These are phyloP conservation scores for Saccharomyces pastorianus DNA, from an alignment of 1,139 yeast species.

Conservation along the genomic window DNA sequence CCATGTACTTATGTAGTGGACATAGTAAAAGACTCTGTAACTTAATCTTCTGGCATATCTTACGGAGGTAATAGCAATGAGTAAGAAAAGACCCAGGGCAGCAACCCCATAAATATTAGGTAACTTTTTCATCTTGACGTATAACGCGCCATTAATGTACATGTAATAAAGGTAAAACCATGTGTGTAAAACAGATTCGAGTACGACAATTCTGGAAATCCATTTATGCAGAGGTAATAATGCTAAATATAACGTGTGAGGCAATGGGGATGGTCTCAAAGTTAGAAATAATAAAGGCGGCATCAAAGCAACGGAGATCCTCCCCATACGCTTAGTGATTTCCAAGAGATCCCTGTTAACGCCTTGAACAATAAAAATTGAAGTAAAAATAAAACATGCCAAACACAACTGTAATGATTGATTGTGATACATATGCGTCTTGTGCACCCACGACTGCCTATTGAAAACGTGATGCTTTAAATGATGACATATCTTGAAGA, in stretches of 20 bases:
- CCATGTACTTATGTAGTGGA: constrained; percentile 69
- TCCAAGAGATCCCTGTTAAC: constrained; percentile 19
- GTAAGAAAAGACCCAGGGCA: constrained; percentile 37
- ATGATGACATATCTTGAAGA: constrained; percentile 20
- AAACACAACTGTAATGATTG: constrained; percentile 17
- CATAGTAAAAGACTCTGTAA: constrained; percentile 53
- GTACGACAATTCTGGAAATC: constrained; percentile 59
- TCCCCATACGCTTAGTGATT: constrained; percentile 34
- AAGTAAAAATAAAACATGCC: constrained; percentile 11
- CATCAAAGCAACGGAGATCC: constrained; percentile 56
- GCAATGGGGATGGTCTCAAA: constrained; percentile 52
- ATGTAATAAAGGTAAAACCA: constrained; percentile 38
- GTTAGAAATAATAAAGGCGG: constrained; percentile 59
- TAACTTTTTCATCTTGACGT: constrained; percentile 37
- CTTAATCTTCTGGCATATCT: constrained; percentile 45
- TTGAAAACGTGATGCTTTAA: constrained; percentile 19
- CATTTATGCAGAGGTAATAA: constrained; percentile 65
- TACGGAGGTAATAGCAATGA: constrained; percentile 49
- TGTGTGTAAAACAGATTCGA: constrained; percentile 49
- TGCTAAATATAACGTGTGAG: constrained; percentile 48
- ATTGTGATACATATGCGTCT: constrained; percentile 23
- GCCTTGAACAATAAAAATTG: background rate
- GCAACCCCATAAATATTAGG: constrained; percentile 59
- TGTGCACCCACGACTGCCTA: constrained; percentile 17
- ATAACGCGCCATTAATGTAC: constrained; percentile 38